A percentile compares a stretch with the other conserved stretches of the same genome.
These are phyloP conservation scores for Crithidia acanthocephali DNA, from an alignment of 208 protist species.

Conservation along the genomic window DNA sequence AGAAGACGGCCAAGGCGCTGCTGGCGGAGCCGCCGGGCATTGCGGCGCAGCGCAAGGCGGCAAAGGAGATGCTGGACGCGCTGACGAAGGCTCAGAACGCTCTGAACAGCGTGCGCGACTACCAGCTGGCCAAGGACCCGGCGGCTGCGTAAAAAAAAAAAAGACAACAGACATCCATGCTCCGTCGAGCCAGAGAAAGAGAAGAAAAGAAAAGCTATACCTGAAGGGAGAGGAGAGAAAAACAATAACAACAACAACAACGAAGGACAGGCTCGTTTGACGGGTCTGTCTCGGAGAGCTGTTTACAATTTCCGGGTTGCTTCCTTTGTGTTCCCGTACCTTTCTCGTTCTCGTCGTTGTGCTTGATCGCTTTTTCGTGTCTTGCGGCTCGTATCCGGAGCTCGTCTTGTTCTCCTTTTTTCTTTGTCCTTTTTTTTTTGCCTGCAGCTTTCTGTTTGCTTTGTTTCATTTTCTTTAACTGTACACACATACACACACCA, in stretches of 20 bases:
- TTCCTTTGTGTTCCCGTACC: too few species aligned
- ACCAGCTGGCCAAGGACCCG: constrained; percentile 44
- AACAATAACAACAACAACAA: too few species aligned
- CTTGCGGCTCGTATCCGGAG: too few species aligned
- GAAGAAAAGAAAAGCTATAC: neutral
- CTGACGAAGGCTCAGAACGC: constrained; percentile 86
- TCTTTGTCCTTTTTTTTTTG: neutral
- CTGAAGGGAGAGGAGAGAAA: too few species aligned
- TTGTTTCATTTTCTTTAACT: too few species aligned
- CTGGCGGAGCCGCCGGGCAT: constrained; percentile 93
- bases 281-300: too few species aligned
- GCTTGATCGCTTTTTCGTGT: neutral
- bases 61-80: constrained; percentile 90
- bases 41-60: constrained; percentile 85
- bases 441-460: neutral
- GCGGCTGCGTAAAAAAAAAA: neutral
- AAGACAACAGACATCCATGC: neutral
- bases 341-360: constrained; percentile 21
- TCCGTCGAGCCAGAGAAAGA: too few species aligned
- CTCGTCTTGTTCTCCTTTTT: too few species aligned
- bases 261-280: too few species aligned
- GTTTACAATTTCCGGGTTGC: too few species aligned
- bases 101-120: constrained; percentile 86
- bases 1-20: constrained; percentile 93
- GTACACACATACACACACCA: too few species aligned